phyloP scores from a whole-genome alignment of 345 rosid genomes.

The Salix koriyanagi region DNA sequence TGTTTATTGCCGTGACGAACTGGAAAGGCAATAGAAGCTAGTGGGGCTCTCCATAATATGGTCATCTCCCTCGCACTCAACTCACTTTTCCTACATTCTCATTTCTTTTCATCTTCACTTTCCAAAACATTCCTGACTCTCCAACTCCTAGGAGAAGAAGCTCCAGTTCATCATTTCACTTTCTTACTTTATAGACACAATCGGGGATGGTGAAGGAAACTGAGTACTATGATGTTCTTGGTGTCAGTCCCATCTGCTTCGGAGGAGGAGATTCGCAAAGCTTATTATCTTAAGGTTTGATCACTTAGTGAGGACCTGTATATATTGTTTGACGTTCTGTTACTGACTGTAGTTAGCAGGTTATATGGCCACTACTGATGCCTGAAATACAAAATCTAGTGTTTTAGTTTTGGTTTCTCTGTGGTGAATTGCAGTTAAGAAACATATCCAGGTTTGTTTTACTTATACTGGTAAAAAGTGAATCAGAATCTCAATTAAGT shows the following conservation, averaged over 20 bases:
- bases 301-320: background rate
- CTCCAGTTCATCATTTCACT: background rate
- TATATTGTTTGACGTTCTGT: no score
- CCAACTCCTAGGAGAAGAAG: slow-evolving; percentile 3
- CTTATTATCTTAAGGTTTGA: slow-evolving; percentile 65
- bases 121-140: background rate
- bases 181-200: background rate
- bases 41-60: slow-evolving; percentile 20
- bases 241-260: slow-evolving; percentile 52
- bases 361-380: background rate
- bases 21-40: slow-evolving; percentile 54
- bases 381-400: background rate
- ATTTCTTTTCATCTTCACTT: slow-evolving; percentile 8
- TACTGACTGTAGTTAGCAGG: no score
- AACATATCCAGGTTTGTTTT: background rate
- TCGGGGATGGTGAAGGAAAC: slow-evolving; percentile 60
- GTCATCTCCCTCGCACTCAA: slow-evolving; percentile 1
- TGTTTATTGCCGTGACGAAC: slow-evolving; percentile 48
- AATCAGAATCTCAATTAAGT: background rate
- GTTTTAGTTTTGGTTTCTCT: background rate
- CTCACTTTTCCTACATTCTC: background rate
- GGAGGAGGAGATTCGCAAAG: slow-evolving; percentile 65
- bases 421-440: background rate
- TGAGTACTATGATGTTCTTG: slow-evolving; percentile 68
- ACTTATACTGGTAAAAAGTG: background rate